Base-by-base conservation (phyloP, 2,329 filamentous ascomycete species). In the Hypoxylon rubiginosum region DNA sequence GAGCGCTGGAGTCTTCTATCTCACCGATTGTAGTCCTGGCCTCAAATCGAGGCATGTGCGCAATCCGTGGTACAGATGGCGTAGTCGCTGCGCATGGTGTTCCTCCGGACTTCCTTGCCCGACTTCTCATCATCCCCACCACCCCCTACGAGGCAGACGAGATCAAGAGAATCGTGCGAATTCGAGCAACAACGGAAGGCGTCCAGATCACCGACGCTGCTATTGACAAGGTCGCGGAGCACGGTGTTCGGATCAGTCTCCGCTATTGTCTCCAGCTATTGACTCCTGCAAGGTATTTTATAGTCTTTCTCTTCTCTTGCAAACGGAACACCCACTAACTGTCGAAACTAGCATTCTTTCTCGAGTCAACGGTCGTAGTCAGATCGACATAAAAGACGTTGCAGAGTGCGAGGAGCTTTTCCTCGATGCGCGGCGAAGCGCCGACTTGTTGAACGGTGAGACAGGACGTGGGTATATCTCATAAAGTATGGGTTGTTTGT, bases 21-120 rank as follows among this genome's bases (percentile, higher is more conserved):
- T 95, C 95, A 1, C 96, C 96, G 62, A 97, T 99, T 76, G 96
- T 99, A 67, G 96, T 99, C 72, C 90, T 99, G 66, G 96, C 96
- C 64, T 98, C 96, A 45, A 99, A 99, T 84, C 91, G 96, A 75
- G 96, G 96, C 79, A 91, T 94, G 85, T 95, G 93, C 70, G 92
- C 93, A 71, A 96, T 99, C 77, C 92, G 94, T 74, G 95, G 95
- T 76, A 95, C 92, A 61, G 87, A 91, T 73, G 88, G 92, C 79
- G 86, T 96, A 76, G 86, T 92, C 73, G 93, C 94, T 60, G 93
- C 96, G 3, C 96, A 99, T 82, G 96, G 96, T 76, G 91, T 99
- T 72, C 96, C 96, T 15, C 89, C 95, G 9, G 96, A 99, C 80
- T 94, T 99, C 72, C 87, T 99, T 59, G 92, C 93, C 58, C 93